These are phyloP conservation scores for Hsuehochloa calcarea DNA, from an alignment of 176 grass and related monocot species.

Conservation along the genomic window DNA sequence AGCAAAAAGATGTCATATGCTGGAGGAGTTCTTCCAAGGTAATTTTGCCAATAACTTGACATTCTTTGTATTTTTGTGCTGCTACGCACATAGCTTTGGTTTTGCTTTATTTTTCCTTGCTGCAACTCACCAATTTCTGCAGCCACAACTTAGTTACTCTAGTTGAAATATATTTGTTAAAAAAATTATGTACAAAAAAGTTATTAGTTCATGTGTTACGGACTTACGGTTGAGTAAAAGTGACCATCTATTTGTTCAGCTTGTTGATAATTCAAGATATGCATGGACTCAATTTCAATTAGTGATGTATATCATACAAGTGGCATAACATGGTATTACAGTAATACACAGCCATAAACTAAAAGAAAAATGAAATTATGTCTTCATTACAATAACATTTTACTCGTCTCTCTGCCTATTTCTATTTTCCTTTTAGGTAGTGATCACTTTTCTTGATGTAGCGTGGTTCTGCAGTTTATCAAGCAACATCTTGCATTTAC, in stretches of 20 bases:
- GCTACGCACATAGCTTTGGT: not conserved
- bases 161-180: not conserved
- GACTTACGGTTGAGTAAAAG: not conserved
- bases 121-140: not conserved
- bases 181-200: not conserved
- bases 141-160: not conserved
- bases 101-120: not conserved
- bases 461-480: not conserved
- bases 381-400: not conserved
- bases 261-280: constrained; percentile 12
- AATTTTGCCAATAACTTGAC: constrained; percentile 4
- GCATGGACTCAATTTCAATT: not conserved
- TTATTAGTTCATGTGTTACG: not conserved
- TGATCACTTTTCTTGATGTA: not conserved
- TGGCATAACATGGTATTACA: not conserved
- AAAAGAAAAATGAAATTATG: not conserved
- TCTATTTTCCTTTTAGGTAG: not conserved
- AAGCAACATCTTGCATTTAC: not conserved
- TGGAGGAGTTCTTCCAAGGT: constrained; percentile 86
- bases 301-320: not conserved
- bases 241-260: not conserved
- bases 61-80: constrained; percentile 15
- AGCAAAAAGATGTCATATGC: constrained; percentile 51
- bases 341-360: not conserved
- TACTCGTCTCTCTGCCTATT: not conserved